These are phyloP conservation scores for Amanita brunnescens DNA, from an alignment of 768 basidiomycete species.

Conservation along the genomic window DNA sequence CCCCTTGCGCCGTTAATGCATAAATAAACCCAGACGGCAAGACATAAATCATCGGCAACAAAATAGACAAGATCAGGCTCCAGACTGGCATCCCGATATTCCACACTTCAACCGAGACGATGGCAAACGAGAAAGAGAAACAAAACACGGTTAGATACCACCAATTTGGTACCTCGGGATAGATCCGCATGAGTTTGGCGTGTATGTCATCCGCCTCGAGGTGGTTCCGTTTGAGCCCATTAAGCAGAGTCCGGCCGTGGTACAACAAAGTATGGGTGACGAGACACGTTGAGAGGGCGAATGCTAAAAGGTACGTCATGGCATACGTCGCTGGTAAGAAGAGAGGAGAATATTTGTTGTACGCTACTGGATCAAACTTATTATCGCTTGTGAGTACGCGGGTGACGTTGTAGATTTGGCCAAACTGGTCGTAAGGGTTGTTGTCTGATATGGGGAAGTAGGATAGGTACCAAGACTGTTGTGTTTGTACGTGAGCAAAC, in stretches of 20 bases:
- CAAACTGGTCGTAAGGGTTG: conserved; percentile 76
- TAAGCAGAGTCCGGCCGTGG: conserved; percentile 67
- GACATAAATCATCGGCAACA: conserved; percentile 73
- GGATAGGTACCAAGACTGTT: conserved; percentile 67
- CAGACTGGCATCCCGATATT: conserved; percentile 85
- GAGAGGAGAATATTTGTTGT: conserved; percentile 78
- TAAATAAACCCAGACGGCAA: conserved; percentile 88
- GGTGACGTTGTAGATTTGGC: conserved; percentile 62
- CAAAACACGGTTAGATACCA: conserved; percentile 67
- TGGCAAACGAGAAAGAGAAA: conserved; percentile 60
- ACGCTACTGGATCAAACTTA: conserved; percentile 67
- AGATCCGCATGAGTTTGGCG: conserved; percentile 87
- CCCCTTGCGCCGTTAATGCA: conserved; percentile 82
- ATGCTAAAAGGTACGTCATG: conserved; percentile 82
- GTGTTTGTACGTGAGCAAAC: conserved; percentile 13
- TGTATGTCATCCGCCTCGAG: conserved; percentile 92
- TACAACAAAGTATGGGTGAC: conserved; percentile 87
- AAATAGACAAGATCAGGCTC: conserved; percentile 62
- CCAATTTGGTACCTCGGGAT: conserved; percentile 90
- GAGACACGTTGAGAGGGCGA: conserved; percentile 75
- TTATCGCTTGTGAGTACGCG: conserved; percentile 55
- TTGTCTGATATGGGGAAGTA: conserved; percentile 84
- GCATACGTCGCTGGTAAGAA: conserved; percentile 86
- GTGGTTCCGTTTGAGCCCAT: conserved; percentile 61
- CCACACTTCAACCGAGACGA: conserved; percentile 76